phyloP scores from a whole-genome alignment of 345 rosid species.

The Corchorus olitorius region DNA sequence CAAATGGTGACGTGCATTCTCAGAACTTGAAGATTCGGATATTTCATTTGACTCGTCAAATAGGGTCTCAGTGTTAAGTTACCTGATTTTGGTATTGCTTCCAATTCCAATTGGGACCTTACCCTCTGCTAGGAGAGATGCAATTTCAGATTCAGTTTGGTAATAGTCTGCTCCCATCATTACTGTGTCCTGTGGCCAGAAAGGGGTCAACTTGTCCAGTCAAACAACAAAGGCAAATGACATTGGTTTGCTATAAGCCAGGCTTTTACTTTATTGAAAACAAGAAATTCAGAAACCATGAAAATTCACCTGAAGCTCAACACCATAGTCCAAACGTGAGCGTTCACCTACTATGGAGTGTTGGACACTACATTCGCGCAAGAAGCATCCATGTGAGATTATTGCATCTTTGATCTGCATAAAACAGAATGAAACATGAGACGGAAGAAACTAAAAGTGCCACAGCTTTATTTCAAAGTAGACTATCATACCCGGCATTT shows the following conservation, averaged over 20 bases:
- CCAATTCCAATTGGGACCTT: slow-evolving; percentile 91
- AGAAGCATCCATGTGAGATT: slow-evolving; percentile 96
- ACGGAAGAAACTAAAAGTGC: slow-evolving; percentile 16
- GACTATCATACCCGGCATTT: slow-evolving; percentile 62
- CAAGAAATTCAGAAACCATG: neutral
- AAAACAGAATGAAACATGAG: slow-evolving; percentile 19
- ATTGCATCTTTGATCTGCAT: slow-evolving; percentile 76
- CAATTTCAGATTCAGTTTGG: slow-evolving; percentile 93
- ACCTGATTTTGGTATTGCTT: slow-evolving; percentile 80
- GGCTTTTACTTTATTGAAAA: neutral
- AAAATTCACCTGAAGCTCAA: slow-evolving; percentile 71
- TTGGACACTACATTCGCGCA: slow-evolving; percentile 71
- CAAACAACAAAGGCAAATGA: neutral
- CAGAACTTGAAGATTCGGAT: slow-evolving; percentile 8
- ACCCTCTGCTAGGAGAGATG: slow-evolving; percentile 79
- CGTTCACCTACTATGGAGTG: slow-evolving; percentile 91
- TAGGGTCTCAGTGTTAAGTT: neutral
- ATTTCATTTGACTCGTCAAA: neutral
- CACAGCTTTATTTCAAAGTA: neutral
- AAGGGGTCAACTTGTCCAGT: neutral
- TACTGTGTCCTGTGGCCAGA: slow-evolving; percentile 63
- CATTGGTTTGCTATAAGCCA: neutral
- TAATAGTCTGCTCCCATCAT: slow-evolving; percentile 93
- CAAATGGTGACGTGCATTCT: slow-evolving; percentile 11
- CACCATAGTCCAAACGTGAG: slow-evolving; percentile 84